phyloP scores from a whole-genome alignment of 1,284 basidiomycete species.

The Puccinia horiana region DNA sequence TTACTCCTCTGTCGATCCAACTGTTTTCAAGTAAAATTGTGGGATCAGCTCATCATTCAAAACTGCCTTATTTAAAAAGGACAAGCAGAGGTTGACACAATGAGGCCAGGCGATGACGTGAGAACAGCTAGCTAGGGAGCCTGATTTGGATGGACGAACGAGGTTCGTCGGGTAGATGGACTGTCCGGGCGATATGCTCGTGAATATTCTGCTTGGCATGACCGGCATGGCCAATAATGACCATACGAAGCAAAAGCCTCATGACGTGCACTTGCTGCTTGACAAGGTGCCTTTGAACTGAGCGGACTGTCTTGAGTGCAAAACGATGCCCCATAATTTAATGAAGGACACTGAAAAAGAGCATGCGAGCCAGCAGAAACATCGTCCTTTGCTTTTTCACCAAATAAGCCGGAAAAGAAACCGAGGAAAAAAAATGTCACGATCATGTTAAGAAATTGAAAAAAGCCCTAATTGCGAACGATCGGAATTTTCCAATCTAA shows the following conservation, averaged over 20 bases:
- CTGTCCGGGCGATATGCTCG: background rate
- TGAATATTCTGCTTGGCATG: background rate
- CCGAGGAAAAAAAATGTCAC: too few species aligned
- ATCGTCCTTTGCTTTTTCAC: too few species aligned
- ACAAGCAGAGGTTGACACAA: background rate
- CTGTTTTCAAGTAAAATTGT: background rate
- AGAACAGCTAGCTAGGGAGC: background rate
- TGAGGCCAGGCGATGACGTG: background rate
- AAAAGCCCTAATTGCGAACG: too few species aligned
- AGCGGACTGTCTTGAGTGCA: background rate
- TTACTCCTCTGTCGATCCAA: background rate
- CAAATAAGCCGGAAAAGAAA: too few species aligned
- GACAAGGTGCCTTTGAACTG: background rate
- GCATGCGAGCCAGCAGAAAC: too few species aligned
- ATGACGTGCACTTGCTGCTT: too few species aligned
- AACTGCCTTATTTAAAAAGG: background rate
- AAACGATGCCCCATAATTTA: background rate
- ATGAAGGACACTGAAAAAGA: background rate
- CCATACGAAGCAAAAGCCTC: too few species aligned
- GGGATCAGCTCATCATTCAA: slow-evolving; percentile 9
- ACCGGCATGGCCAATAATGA: background rate
- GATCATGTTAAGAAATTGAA: too few species aligned
- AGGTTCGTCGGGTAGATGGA: background rate
- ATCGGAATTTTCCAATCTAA: too few species aligned
- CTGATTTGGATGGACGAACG: too few species aligned